phyloP scores from a whole-genome alignment of 441 rosid genomes.

The Croton setiger region DNA sequence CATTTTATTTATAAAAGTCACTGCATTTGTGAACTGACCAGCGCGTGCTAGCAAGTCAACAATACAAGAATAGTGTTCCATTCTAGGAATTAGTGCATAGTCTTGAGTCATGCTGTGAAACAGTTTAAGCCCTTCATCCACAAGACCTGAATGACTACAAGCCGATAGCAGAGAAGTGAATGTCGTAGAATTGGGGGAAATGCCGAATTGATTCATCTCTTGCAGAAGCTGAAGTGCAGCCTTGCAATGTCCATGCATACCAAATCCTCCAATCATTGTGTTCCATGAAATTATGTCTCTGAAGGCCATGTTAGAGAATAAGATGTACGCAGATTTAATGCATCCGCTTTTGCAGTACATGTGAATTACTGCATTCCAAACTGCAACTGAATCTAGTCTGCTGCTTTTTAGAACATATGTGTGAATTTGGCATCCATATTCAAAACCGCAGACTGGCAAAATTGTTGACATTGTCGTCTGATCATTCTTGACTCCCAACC shows the following conservation, averaged over 20 bases:
- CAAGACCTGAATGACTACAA: slow-evolving; percentile 72
- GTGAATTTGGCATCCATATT: slow-evolving; percentile 34
- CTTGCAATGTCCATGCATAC: slow-evolving; percentile 56
- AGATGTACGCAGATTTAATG: slow-evolving; percentile 39
- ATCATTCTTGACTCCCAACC: slow-evolving; percentile 22
- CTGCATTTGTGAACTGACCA: slow-evolving; percentile 58
- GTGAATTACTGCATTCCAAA: slow-evolving; percentile 59
- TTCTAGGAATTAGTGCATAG: slow-evolving; percentile 43
- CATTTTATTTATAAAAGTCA: slow-evolving; percentile 30
- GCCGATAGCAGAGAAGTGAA: slow-evolving; percentile 56
- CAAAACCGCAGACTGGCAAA: slow-evolving; percentile 30
- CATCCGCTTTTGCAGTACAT: slow-evolving; percentile 73
- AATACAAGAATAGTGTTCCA: slow-evolving; percentile 58
- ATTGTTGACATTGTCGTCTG: slow-evolving; percentile 28
- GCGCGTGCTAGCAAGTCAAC: slow-evolving; percentile 68
- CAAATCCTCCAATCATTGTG: slow-evolving; percentile 68
- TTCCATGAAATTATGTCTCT: slow-evolving; percentile 59
- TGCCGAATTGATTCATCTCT: slow-evolving; percentile 44
- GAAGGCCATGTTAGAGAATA: slow-evolving; percentile 36
- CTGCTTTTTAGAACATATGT: slow-evolving; percentile 26
- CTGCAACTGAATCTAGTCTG: slow-evolving; percentile 33
- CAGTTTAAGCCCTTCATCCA: slow-evolving; percentile 49
- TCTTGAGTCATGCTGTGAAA: slow-evolving; percentile 40
- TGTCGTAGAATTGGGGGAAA: slow-evolving; percentile 56
- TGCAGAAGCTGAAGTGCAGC: slow-evolving; percentile 41